Base-by-base conservation (phyloP, 495 filamentous ascomycete species). In the Aspergillus hancockii region DNA sequence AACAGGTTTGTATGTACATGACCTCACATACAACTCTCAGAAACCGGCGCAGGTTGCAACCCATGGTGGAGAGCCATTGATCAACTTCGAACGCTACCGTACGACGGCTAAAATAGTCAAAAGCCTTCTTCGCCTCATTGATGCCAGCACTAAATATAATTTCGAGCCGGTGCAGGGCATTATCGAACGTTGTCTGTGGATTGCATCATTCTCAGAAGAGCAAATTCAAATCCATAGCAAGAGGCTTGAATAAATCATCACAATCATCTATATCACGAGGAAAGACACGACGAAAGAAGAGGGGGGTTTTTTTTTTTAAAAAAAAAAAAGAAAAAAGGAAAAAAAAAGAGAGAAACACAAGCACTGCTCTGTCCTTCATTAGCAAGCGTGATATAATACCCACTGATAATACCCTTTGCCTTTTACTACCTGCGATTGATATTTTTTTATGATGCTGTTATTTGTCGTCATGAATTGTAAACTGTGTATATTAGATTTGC, bases 61-160 rank as follows among this genome's bases (percentile, higher is more conserved):
- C 14, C 82, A 81, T 16, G 63, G 70, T 21, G 77, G 78, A 23
- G 89, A 91, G 61, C 84, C 90, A 28, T 75, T 99, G 51, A 85
- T 98, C 59, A 99, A 99, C 69, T 98, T 98, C 69, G 95, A 98
- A 74, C 86, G 92, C 55, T 93, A 92, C 68, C 89, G 93, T 28
- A 92, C 89, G 18, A 86, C 92, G 25, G 95, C 95, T 2, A 82
- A 84, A n/a, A 91, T 98, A 58, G 90, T 98, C 58, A 98, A 99
- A 79, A 93, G 86, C 64, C 79, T 99, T 49, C 81, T 97, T 51
- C 83, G 93, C 28, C 75, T 97, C 32, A 87, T 98, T 34, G 94
- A 98, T 67, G 89, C 91, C n/a, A 97, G 92, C 71, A 88, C 87
- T 25, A 88, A 92, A 58, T 98, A 98, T 66, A 79, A 80, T 10